Percentiles rank a stretch among this genome's conserved stretches.
Evolutionary conservation across 2,329 filamentous ascomycete genomes (phyloP).

Genomic region (Claviceps sp.): DNA sequence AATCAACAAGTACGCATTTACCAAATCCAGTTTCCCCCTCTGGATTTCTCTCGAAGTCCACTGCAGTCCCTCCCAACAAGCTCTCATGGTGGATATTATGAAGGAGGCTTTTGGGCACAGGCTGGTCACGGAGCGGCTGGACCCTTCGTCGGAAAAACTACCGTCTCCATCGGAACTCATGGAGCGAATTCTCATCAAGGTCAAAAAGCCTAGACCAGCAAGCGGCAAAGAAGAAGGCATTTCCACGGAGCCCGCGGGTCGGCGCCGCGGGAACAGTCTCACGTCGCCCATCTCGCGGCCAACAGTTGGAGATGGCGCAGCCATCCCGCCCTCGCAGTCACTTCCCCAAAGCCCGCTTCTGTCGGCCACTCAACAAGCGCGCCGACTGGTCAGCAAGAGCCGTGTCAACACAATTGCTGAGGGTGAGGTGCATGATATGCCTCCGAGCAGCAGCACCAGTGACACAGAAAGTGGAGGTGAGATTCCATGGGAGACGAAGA

Average conservation of each 20-base stretch:
- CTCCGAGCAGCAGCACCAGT: constrained; percentile 52
- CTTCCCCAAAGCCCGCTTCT: constrained; percentile 42
- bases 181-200: constrained; percentile 79
- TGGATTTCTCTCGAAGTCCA: constrained; percentile 95
- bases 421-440: constrained; percentile 38
- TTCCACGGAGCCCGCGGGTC: constrained; percentile 24
- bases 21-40: constrained; percentile 72
- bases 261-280: constrained; percentile 53
- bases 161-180: constrained; percentile 80
- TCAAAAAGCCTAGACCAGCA: constrained; percentile 56
- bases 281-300: constrained; percentile 53
- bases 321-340: constrained; percentile 33
- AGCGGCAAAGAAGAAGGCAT: constrained; percentile 27
- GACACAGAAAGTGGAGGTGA: constrained; percentile 63
- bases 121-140: constrained; percentile 63
- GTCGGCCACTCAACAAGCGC: constrained; percentile 36
- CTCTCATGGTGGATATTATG: constrained; percentile 82
- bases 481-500: constrained; percentile 36
- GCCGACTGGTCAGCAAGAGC: constrained; percentile 33
- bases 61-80: constrained; percentile 71
- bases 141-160: constrained; percentile 52
- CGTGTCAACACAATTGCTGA: constrained; percentile 45
- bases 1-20: constrained; percentile 90
- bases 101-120: constrained; percentile 68
- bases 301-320: constrained; percentile 41